Evolutionary conservation across 345 rosid species (phyloP).

Genomic region (Carallia pectinifolia): DNA sequence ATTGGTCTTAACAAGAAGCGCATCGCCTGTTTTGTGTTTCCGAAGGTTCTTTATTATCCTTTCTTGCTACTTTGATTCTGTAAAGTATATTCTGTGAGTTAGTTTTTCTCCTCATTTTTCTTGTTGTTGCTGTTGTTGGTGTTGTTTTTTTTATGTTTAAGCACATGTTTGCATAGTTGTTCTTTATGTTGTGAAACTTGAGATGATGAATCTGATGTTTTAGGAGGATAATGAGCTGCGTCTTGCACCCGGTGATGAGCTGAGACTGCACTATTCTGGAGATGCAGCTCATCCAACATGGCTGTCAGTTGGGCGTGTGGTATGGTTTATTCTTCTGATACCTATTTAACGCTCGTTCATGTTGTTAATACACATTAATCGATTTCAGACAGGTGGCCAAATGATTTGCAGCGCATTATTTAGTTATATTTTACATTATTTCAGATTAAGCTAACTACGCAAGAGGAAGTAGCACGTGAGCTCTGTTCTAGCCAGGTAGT

Average conservation of each 20-base stretch:
- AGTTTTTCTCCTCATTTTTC: neutral
- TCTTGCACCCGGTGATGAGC: constrained; percentile 95
- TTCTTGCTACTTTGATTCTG: constrained; percentile 4
- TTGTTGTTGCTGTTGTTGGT: neutral
- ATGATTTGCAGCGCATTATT: neutral
- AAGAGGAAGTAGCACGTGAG: constrained; percentile 99
- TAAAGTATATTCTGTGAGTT: constrained; percentile 1
- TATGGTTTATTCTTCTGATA: constrained; percentile 32
- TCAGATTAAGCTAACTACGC: constrained; percentile 94
- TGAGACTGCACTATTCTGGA: constrained; percentile 91
- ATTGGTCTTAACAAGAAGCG: constrained; percentile 98
- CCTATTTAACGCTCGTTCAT: neutral
- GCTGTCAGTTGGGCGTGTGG: constrained; percentile 99
- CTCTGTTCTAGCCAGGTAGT: constrained; percentile 96
- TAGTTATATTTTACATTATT: constrained; percentile 11
- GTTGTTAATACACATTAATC: neutral
- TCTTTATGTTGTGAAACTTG: constrained; percentile 20
- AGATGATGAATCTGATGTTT: constrained; percentile 22
- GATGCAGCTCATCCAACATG: constrained; percentile 98
- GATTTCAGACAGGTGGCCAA: neutral
- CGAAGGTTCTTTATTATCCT: constrained; percentile 57
- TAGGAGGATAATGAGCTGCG: constrained; percentile 99
- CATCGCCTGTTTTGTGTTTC: constrained; percentile 88
- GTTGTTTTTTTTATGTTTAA: neutral
- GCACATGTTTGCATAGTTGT: constrained; percentile 1